phyloP scores from a whole-genome alignment of 495 filamentous ascomycete genomes.

The Pyrenula aspistea region DNA sequence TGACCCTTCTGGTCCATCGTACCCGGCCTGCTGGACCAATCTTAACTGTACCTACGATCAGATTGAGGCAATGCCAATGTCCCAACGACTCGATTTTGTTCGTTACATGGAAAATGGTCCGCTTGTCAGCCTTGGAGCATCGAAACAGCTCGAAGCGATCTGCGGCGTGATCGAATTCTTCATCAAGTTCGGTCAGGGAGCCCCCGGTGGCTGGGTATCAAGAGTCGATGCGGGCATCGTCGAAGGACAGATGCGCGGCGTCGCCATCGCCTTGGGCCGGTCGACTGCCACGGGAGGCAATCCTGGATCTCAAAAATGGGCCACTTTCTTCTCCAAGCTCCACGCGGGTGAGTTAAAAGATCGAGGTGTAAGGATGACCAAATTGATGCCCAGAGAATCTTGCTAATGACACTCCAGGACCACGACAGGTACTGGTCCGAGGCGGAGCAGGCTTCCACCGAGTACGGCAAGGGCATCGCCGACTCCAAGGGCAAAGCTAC shows the following conservation, averaged over 20 bases:
- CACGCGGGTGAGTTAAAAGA: neutral
- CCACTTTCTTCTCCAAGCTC: neutral
- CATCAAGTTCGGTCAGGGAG: neutral
- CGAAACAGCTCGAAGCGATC: neutral
- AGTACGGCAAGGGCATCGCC: constrained; percentile 3
- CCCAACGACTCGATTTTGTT: neutral
- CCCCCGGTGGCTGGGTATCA: neutral
- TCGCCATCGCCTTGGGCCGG: neutral
- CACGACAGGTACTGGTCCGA: constrained; percentile 6
- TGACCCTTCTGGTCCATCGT: neutral
- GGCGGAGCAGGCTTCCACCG: constrained; percentile 11
- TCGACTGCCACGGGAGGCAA: neutral
- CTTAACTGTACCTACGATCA: neutral
- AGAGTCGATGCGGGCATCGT: neutral
- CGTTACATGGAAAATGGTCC: neutral
- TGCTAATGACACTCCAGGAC: too few species aligned
- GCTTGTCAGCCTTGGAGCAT: neutral
- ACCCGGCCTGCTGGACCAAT: neutral
- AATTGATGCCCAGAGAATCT: too few species aligned
- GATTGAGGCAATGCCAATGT: neutral
- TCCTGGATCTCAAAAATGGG: neutral
- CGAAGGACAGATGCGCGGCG: neutral
- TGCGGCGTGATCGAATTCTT: neutral
- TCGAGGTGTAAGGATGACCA: neutral
- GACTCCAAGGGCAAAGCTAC: constrained; percentile 6